Base-by-base conservation (phyloP, 2,329 filamentous ascomycete species). In the Coniochaeta sp. region DNA sequence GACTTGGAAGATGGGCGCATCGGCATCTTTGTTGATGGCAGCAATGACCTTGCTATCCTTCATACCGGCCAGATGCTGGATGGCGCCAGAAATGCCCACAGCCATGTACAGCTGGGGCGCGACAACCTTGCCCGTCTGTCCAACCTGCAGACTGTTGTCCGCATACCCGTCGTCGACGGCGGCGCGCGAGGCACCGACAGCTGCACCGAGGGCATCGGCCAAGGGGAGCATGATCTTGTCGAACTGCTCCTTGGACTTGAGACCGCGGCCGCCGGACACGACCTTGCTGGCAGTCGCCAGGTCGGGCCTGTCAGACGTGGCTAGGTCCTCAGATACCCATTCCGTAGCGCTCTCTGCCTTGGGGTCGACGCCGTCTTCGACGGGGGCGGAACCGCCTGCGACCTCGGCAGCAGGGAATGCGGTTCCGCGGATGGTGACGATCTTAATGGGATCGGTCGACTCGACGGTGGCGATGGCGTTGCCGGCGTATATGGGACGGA, bases 41-140 rank as follows among this genome's bases (percentile, higher is more conserved):
- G 93, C 95, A 78, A 99, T 99, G 62, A 99, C 95, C 81, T 99
- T 99, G 81, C 92, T 97, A 73, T 99, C 95, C 84, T 99, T 99
- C 95, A 99, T 99, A 72, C 95, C 95, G 34, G 95, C 95, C 76
- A 99, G 77, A 81, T 99, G 95, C 78, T 99, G 95, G 68, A 99
- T 99, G 24, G 95, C 95, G 59, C 95, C 95, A 9, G 91, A 96
- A 68, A 99, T 98, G 71, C 95, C 95, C 14, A 93, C 93, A 59
- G 92, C 96, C 67, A 99, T 83, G 73, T 99, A 99, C 63, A 99
- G 80, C 75, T 99, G 89, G 62, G 95, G 95, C 55, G 95, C 95
- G 59, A 99, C 93, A 64, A 98, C 96, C 84, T 99, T 99, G 70
- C 95, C 95, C 16, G 95, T 99, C 81, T 99, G 95, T 54, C 95